Evolutionary conservation across 2,329 filamentous ascomycete species (phyloP), one percentile per base, ranked within the genome.

Genomic region (Neofusicoccum umdonicola): DNA sequence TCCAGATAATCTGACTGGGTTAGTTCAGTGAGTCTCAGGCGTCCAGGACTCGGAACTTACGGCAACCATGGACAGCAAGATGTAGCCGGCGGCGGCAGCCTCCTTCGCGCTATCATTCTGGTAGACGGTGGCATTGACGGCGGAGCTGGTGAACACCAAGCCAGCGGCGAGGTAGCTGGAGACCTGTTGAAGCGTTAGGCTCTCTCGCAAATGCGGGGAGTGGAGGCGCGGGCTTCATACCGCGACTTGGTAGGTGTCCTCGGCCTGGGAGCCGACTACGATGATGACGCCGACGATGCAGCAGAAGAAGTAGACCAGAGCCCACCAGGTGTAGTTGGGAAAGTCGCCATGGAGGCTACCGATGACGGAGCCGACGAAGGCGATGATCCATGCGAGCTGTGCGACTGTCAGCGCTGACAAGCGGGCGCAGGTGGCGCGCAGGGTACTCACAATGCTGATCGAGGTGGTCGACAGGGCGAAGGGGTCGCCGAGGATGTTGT

Each of bases 391-490:
- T 66, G 93, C 94, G 68, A 97, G 88, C 94, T 98, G 76, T 70
- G 68, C 50, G 5, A 67, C 63, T 69, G 68, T 66, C 69, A 69
- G 63, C 62, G 13, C 37, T 11, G 37, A 11, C 13, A 42, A 47
- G 44, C 15, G 45, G 39, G 42, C 19, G 50, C 48, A 64, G 72
- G 62, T 65, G 37, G 57, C 9, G 66, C 13, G 42, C 47, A 41
- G 39, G 37, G 17, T 37, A 86, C 92, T 78, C 87, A 97, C 94
- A 75, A 91, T 84, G 68, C 90, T 87, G 77, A 98, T 97, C 65
- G 94, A 97, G 68, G 96, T 87, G 41, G 95, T 98, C 63, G 93
- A 93, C 66, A 99, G 86, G 66, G 94, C 93, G 79, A 99, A 98
- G 5, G 95, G 95, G 80, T 99, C 94, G 72, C 95, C 95, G 67